phyloP scores from a whole-genome alignment of 495 filamentous ascomycete genomes.

The Letharia columbiana region DNA sequence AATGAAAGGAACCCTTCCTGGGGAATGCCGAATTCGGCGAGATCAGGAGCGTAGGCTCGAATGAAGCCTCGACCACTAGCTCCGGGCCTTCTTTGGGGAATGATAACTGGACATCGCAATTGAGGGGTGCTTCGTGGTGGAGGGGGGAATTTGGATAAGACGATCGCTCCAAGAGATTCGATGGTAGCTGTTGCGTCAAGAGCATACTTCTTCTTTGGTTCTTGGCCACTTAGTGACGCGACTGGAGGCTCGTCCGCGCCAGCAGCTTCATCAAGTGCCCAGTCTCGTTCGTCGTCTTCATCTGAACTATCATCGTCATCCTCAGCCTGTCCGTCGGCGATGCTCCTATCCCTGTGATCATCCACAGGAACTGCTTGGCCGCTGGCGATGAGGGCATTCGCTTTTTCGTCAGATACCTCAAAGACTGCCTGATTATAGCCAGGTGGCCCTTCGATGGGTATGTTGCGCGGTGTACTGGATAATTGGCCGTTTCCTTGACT shows the following conservation, averaged over 20 bases:
- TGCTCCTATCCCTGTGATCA: neutral
- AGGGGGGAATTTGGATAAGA: too few relatives aligned
- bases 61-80: conserved; percentile 39
- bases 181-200: too few relatives aligned
- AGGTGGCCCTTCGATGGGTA: too few relatives aligned
- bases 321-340: neutral
- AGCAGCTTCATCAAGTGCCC: too few relatives aligned
- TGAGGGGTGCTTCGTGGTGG: too few relatives aligned
- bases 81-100: conserved; percentile 43
- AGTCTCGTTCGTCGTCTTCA: too few relatives aligned
- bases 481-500: neutral
- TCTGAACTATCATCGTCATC: neutral
- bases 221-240: neutral
- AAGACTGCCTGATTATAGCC: neutral
- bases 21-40: conserved; percentile 43
- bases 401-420: neutral
- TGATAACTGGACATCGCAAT: conserved; percentile 33
- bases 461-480: too few relatives aligned
- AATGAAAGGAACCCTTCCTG: conserved; percentile 48
- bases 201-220: conserved; percentile 2
- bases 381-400: conserved; percentile 3
- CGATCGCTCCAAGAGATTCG: too few relatives aligned
- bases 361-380: conserved; percentile 4
- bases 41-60: conserved; percentile 44
- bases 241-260: too few relatives aligned